Percentiles rank a stretch among this genome's conserved stretches.
Evolutionary conservation across 2,329 filamentous ascomycete species (phyloP).

Genomic region (Alternaria metachromatica): DNA sequence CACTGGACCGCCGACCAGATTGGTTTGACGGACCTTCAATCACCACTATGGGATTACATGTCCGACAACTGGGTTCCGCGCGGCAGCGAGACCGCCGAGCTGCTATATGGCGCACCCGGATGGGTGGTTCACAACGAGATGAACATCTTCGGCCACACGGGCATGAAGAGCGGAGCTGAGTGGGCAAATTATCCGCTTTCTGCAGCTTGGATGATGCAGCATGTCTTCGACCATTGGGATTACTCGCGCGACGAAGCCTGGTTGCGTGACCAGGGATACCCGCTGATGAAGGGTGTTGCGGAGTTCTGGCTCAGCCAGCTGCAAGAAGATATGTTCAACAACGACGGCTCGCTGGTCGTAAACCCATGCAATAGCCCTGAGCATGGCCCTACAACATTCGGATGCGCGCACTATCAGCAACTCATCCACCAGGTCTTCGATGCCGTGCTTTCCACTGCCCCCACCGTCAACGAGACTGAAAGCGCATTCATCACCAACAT

Average conservation of each 20-base stretch:
- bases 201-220: constrained; percentile 66
- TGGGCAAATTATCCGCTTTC: constrained; percentile 56
- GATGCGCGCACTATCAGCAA: constrained; percentile 62
- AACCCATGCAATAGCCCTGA: constrained; percentile 67
- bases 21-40: constrained; percentile 56
- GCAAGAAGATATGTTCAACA: constrained; percentile 57
- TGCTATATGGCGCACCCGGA: constrained; percentile 62
- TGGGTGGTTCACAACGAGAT: constrained; percentile 66
- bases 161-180: constrained; percentile 54
- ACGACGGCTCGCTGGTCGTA: constrained; percentile 61
- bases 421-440: constrained; percentile 53
- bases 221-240: constrained; percentile 64
- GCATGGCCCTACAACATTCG: constrained; percentile 60
- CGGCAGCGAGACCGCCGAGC: constrained; percentile 59
- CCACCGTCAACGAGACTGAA: constrained; percentile 32
- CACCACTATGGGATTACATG: constrained; percentile 62
- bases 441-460: constrained; percentile 29
- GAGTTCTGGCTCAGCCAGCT: constrained; percentile 65
- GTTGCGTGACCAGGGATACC: constrained; percentile 57
- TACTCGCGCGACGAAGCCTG: constrained; percentile 59
- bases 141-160: constrained; percentile 66
- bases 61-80: constrained; percentile 60
- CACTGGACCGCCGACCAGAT: constrained; percentile 64
- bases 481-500: constrained; percentile 48
- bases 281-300: constrained; percentile 60